Conservation (phyloP, 352 stramenopile species). For the Phytopythium cucurbitacearum region DNA sequence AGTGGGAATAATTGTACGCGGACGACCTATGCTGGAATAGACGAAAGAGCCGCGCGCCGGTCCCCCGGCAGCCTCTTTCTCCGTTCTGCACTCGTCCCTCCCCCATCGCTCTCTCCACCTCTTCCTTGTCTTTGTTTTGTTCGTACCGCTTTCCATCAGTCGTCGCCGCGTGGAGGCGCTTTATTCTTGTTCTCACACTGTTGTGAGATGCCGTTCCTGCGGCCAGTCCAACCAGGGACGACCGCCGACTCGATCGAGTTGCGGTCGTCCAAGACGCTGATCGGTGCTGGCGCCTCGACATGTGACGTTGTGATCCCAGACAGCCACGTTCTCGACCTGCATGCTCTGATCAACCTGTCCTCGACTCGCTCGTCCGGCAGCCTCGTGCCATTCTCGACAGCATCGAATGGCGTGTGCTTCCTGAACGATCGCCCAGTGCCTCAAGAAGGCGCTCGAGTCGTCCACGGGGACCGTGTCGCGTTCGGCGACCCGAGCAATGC, state of each 20-base stretch:
- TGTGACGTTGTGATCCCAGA: slow-evolving; percentile 55
- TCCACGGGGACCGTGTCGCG: slow-evolving; percentile 57
- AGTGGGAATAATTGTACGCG: slow-evolving; percentile 42
- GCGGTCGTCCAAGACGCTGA: slow-evolving; percentile 56
- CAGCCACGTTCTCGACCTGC: slow-evolving; percentile 40
- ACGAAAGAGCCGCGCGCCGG: slow-evolving; percentile 20
- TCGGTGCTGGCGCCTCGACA: slow-evolving; percentile 33
- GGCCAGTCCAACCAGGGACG: slow-evolving; percentile 6
- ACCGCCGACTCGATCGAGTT: slow-evolving; percentile 25
- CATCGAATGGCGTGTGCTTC: slow-evolving; percentile 33
- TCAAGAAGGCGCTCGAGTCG: slow-evolving; percentile 32
- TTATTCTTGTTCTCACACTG: too few species aligned
- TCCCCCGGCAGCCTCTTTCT: neutral
- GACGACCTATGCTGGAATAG: slow-evolving; percentile 24
- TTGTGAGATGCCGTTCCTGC: slow-evolving; percentile 42
- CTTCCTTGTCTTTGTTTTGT: slow-evolving; percentile 6
- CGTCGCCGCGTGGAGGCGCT: too few species aligned
- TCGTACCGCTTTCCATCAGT: neutral
- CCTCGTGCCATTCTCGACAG: slow-evolving; percentile 49
- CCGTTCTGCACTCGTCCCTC: slow-evolving; percentile 2
- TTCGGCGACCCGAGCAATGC: slow-evolving; percentile 40
- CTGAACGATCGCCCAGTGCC: slow-evolving; percentile 41
- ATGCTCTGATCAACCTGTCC: slow-evolving; percentile 50
- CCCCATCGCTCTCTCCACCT: slow-evolving; percentile 7
- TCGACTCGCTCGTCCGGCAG: slow-evolving; percentile 27